Evolutionary conservation across 768 basidiomycete genomes (phyloP), one percentile per base, ranked within the genome.

Genomic region (Leucocoprinus leucothites): DNA sequence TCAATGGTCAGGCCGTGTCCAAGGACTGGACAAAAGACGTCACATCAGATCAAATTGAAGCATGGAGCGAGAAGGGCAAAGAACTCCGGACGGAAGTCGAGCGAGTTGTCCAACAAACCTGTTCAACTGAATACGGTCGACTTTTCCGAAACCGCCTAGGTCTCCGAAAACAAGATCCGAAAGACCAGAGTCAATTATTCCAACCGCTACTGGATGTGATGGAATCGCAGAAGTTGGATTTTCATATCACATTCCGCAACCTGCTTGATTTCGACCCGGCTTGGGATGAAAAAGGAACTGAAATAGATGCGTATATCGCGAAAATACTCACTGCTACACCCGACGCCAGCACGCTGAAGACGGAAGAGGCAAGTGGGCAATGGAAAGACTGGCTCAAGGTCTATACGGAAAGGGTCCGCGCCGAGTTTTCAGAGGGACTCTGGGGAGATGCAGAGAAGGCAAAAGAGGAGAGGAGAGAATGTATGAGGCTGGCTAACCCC

Each of bases 61-160:
- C 75, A 21, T 94, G 91, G 87, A 76, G 75, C 11, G 71, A 79
- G 44, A 71, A 73, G 8, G 90, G 84, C 6, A 63, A 80, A 28
- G 74, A 82, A 31, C 70, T 81, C 18, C 77, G 78, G 49, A 75
- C 79, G 24, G 86, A 90, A 51, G 72, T 94, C 49, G 84, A 89
- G 59, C 70, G 71, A 21, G 70, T 85, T 48, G 70, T 83, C 18
- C 81, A 87, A 69, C 73, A 81, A 50, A 78, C 75, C 0, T 86
- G 81, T 62, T 74, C 82, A 3, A 65, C 66, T 14, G 85, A 89
- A 60, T 97, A 94, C 67, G 81, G 77, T 46, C 60, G 66, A 21
- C 69, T 89, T 22, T 85, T 96, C 82, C 79, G 85, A 59, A 86
- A 84, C 75, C 87, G 94, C 9, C 85, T 98, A 25, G 94, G 86